Percentiles rank a stretch among this genome's conserved stretches.
phyloP scores from a whole-genome alignment of 108 stramenopile genomes.

The Nitzschia sp. region DNA sequence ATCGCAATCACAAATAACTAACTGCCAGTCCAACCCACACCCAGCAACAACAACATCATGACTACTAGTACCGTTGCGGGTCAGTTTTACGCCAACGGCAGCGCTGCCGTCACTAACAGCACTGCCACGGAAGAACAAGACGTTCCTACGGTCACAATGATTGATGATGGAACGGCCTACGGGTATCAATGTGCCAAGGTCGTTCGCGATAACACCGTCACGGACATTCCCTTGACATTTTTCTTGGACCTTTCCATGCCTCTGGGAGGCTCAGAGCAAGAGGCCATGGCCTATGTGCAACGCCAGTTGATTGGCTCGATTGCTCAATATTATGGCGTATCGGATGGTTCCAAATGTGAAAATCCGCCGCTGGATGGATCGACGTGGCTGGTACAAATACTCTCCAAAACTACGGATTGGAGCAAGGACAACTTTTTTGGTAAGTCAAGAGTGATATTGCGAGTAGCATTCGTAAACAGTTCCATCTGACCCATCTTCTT shows the following conservation, averaged over 20 bases:
- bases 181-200: constrained; percentile 29
- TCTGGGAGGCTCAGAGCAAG: constrained; percentile 5
- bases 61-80: background rate
- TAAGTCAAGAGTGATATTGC: background rate
- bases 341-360: constrained; percentile 20
- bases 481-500: background rate
- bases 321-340: constrained; percentile 17
- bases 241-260: constrained; percentile 34
- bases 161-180: constrained; percentile 11
- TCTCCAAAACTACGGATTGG: constrained; percentile 21
- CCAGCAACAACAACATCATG: background rate
- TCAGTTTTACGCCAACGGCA: background rate
- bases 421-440: constrained; percentile 14
- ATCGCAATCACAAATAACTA: background rate
- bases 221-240: constrained; percentile 26
- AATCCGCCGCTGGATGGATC: constrained; percentile 27
- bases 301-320: constrained; percentile 9
- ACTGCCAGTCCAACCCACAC: background rate
- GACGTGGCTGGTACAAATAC: constrained; percentile 27
- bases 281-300: constrained; percentile 7
- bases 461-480: too few species aligned
- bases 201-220: constrained; percentile 18
- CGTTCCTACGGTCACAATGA: constrained; percentile 1
- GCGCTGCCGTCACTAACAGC: too few species aligned
- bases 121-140: background rate